Percentiles rank a stretch among this genome's conserved stretches.
phyloP scores from a whole-genome alignment of 2,329 filamentous ascomycete species.

The Neoscytalidium dimidiatum region DNA sequence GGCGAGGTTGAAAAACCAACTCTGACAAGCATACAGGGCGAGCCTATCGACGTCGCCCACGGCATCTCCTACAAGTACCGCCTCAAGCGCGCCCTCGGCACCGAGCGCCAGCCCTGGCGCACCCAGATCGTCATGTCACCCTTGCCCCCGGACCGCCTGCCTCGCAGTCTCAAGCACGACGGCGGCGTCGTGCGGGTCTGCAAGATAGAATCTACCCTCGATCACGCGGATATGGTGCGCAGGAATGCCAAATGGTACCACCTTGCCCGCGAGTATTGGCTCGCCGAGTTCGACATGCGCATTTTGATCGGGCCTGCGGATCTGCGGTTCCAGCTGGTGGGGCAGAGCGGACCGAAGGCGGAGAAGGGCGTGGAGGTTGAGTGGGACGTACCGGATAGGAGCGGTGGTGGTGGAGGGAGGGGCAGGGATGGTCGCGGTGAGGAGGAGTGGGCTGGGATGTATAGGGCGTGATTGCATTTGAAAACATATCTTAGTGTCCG shows the following conservation, averaged over 20 bases:
- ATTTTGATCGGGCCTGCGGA: constrained; percentile 27
- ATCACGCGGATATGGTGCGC: neutral
- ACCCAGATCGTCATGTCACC: constrained; percentile 17
- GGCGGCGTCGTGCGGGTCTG: constrained; percentile 20
- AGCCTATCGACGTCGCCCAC: constrained; percentile 19
- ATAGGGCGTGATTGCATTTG: neutral
- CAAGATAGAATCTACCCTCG: constrained; percentile 20
- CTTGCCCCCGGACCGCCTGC: neutral
- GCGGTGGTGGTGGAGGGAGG: neutral
- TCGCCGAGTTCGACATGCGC: constrained; percentile 24
- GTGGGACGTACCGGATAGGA: neutral
- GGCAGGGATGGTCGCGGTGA: neutral
- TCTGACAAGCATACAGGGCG: constrained; percentile 20
- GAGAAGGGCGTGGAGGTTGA: neutral
- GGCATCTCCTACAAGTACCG: constrained; percentile 20
- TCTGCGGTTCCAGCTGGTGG: constrained; percentile 23
- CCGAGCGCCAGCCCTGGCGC: constrained; percentile 13
- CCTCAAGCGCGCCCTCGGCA: constrained; percentile 19
- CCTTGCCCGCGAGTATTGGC: constrained; percentile 19
- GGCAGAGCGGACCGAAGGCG: neutral
- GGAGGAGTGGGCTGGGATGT: neutral
- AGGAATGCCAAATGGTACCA: constrained; percentile 26
- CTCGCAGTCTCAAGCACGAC: constrained; percentile 18
- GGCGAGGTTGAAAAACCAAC: too few species aligned
- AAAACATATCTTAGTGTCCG: too few species aligned